Evolutionary conservation across 179 eudicot genomes (phyloP).

Genomic region (Pouteria campechiana): DNA sequence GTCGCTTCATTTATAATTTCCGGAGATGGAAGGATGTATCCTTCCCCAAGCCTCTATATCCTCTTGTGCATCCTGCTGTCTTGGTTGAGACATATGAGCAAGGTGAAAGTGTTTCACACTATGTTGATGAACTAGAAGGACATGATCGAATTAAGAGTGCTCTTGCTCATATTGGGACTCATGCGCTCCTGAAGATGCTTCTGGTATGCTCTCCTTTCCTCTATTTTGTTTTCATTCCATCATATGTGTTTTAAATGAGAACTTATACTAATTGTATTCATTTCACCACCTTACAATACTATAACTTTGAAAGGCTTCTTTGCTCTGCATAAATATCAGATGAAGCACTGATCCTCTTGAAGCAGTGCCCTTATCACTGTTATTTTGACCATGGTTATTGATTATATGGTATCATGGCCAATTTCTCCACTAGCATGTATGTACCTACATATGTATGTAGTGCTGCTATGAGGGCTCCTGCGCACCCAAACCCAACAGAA

Average conservation of each 20-base stretch:
- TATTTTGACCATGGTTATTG: too few species aligned
- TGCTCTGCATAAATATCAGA: too few species aligned
- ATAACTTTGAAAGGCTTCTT: too few species aligned
- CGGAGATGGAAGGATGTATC: conserved; percentile 89
- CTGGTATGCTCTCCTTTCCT: conserved; percentile 40
- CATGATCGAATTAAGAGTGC: conserved; percentile 63
- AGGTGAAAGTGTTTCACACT: conserved; percentile 86
- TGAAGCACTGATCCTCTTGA: too few species aligned
- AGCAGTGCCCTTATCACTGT: too few species aligned
- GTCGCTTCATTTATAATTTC: conserved; percentile 88
- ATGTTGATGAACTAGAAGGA: conserved; percentile 74
- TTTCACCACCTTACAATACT: too few species aligned
- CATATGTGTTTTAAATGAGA: background rate
- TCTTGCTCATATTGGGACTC: conserved; percentile 92
- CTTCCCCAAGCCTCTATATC: conserved; percentile 95
- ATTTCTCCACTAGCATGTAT: too few species aligned
- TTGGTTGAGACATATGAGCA: conserved; percentile 93
- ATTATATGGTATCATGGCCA: too few species aligned
- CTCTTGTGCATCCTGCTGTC: conserved; percentile 96
- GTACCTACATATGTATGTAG: too few species aligned
- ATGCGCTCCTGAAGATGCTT: conserved; percentile 97
- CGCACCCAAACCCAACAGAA: too few species aligned
- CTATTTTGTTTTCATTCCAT: background rate
- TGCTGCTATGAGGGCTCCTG: too few species aligned
- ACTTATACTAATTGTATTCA: too few species aligned